A percentile compares a stretch with the other conserved stretches of the same genome.
These are phyloP conservation scores for Quercus wislizeni DNA, from an alignment of 306 rosid genomes.

Conservation along the genomic window DNA sequence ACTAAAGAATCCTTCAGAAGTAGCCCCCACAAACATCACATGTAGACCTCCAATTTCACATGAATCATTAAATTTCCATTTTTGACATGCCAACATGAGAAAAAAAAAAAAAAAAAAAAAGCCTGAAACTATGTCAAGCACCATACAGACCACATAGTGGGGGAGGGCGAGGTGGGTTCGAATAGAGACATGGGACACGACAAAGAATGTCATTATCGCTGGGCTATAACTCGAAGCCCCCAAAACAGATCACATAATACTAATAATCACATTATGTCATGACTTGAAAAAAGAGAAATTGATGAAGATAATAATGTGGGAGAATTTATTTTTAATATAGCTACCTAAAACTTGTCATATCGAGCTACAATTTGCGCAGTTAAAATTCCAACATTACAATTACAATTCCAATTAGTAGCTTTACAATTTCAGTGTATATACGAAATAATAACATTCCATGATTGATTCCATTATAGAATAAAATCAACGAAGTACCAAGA, in stretches of 20 bases:
- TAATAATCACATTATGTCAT: not conserved
- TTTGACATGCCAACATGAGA: not conserved
- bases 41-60: not conserved
- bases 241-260: not conserved
- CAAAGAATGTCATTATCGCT: too few species aligned
- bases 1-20: not conserved
- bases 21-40: not conserved
- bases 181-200: too few species aligned
- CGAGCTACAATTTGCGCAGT: not conserved
- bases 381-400: not conserved
- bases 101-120: not conserved
- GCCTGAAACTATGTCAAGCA: not conserved
- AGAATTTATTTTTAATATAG: not conserved
- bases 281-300: not conserved
- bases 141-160: not conserved
- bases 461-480: not conserved
- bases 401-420: not conserved
- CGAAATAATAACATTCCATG: too few species aligned
- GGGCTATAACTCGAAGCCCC: too few species aligned
- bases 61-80: not conserved
- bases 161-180: too few species aligned
- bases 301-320: not conserved
- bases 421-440: too few species aligned
- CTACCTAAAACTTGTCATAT: not conserved
- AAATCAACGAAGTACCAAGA: not conserved